Conservation (phyloP, 768 basidiomycete species). For the Lentinula sp. region DNA sequence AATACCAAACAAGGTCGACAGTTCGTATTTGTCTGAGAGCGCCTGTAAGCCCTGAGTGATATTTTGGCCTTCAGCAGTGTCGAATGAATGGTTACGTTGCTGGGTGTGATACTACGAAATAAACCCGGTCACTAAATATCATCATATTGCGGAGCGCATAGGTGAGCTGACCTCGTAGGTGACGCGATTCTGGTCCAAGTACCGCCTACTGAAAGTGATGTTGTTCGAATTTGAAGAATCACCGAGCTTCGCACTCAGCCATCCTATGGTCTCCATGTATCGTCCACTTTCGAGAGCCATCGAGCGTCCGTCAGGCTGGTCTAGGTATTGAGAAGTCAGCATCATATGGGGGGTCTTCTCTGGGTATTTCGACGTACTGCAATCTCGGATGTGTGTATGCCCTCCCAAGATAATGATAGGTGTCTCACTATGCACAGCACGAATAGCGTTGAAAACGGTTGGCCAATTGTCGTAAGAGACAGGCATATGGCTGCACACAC, state of each 20-base stretch:
- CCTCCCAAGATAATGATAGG: slow-evolving; percentile 86
- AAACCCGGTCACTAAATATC: not conserved
- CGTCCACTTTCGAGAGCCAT: slow-evolving; percentile 80
- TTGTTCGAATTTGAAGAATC: slow-evolving; percentile 40
- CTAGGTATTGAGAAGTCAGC: slow-evolving; percentile 18
- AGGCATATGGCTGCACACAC: slow-evolving; percentile 69
- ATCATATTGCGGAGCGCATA: not conserved
- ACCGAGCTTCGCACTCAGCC: slow-evolving; percentile 46
- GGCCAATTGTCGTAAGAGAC: slow-evolving; percentile 68
- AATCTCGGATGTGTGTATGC: slow-evolving; percentile 78
- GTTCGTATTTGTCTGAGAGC: slow-evolving; percentile 54
- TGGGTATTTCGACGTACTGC: slow-evolving; percentile 31
- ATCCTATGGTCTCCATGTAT: slow-evolving; percentile 91
- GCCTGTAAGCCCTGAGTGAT: slow-evolving; percentile 52
- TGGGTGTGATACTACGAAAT: slow-evolving; percentile 58
- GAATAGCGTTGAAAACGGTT: slow-evolving; percentile 65
- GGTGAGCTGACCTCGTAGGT: slow-evolving; percentile 46
- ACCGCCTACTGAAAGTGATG: slow-evolving; percentile 62
- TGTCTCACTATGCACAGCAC: slow-evolving; percentile 60
- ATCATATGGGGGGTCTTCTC: not conserved
- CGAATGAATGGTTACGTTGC: slow-evolving; percentile 43
- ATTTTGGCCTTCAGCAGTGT: slow-evolving; percentile 45
- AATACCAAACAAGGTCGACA: slow-evolving; percentile 58
- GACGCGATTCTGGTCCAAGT: slow-evolving; percentile 75
- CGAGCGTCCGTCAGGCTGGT: slow-evolving; percentile 63